A percentile compares a stretch with the other conserved stretches of the same genome.
Conservation (phyloP, 1,139 yeast species). For the Candida albicans region DNA sequence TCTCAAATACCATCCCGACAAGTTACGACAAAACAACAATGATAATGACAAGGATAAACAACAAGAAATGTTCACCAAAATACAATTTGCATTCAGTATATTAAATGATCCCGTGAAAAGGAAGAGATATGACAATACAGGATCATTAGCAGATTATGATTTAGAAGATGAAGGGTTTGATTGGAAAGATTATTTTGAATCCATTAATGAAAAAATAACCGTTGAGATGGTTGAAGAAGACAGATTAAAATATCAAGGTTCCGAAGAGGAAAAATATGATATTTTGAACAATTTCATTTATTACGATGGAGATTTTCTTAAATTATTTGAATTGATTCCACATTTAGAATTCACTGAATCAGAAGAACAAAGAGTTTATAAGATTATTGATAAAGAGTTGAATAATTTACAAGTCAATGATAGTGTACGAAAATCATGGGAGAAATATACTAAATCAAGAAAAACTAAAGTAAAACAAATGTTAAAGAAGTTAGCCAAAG, state of each 20-base stretch:
- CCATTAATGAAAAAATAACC: slow-evolving; percentile 61
- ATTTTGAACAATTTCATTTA: slow-evolving; percentile 57
- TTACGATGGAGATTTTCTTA: slow-evolving; percentile 68
- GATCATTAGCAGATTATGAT: slow-evolving; percentile 52
- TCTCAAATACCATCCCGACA: slow-evolving; percentile 78
- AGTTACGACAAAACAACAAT: slow-evolving; percentile 39
- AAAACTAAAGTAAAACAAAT: slow-evolving; percentile 46
- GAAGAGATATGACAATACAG: slow-evolving; percentile 65
- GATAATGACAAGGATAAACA: slow-evolving; percentile 24
- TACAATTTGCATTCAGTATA: slow-evolving; percentile 76
- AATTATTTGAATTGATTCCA: slow-evolving; percentile 71
- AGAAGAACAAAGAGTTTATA: slow-evolving; percentile 61
- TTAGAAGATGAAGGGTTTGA: slow-evolving; percentile 42
- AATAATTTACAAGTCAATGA: slow-evolving; percentile 36
- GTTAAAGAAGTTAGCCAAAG: slow-evolving; percentile 50
- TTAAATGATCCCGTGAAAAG: slow-evolving; percentile 60
- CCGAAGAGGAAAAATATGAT: slow-evolving; percentile 68
- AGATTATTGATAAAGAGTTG: slow-evolving; percentile 45
- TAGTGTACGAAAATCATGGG: slow-evolving; percentile 44
- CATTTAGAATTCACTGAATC: slow-evolving; percentile 67
- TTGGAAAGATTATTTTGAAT: slow-evolving; percentile 68
- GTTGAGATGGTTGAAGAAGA: slow-evolving; percentile 77
- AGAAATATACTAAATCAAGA: slow-evolving; percentile 51
- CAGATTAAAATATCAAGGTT: slow-evolving; percentile 58
- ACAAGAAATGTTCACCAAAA: slow-evolving; percentile 55